These are phyloP conservation scores for Mortierella sp. DNA, from an alignment of 371 early-diverging fungal genomes.

Conservation along the genomic window DNA sequence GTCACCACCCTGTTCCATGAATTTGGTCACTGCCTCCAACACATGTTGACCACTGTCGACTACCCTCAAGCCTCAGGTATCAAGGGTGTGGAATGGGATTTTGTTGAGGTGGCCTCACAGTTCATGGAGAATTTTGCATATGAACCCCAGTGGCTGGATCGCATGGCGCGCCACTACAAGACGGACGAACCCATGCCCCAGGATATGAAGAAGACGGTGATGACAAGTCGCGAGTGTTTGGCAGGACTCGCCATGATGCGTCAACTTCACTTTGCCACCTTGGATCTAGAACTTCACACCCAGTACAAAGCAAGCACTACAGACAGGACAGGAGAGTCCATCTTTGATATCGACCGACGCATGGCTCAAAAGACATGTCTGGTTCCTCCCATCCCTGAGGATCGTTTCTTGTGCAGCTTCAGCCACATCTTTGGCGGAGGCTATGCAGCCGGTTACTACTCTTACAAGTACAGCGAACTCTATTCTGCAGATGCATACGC, in stretches of 20 bases:
- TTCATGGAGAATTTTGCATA: constrained; percentile 80
- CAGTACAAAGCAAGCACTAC: constrained; percentile 52
- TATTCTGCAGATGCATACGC: constrained; percentile 78
- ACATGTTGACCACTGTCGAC: constrained; percentile 74
- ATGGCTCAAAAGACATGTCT: constrained; percentile 63
- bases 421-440: constrained; percentile 75
- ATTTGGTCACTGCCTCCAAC: constrained; percentile 77
- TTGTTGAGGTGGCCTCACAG: constrained; percentile 70
- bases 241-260: constrained; percentile 71
- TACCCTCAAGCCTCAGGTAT: constrained; percentile 75
- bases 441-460: constrained; percentile 74
- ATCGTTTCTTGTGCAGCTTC: constrained; percentile 72
- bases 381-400: constrained; percentile 63
- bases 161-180: constrained; percentile 67
- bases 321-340: constrained; percentile 29
- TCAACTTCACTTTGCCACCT: constrained; percentile 68
- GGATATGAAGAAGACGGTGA: constrained; percentile 68
- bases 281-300: constrained; percentile 69
- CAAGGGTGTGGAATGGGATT: constrained; percentile 75
- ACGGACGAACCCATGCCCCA: constrained; percentile 68
- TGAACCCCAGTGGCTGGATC: constrained; percentile 67
- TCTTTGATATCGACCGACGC: constrained; percentile 69
- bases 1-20: constrained; percentile 77
- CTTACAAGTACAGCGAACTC: constrained; percentile 77
- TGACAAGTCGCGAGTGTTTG: constrained; percentile 62